phyloP scores from a whole-genome alignment of 1,284 basidiomycete species.

The Trametes pubescens region DNA sequence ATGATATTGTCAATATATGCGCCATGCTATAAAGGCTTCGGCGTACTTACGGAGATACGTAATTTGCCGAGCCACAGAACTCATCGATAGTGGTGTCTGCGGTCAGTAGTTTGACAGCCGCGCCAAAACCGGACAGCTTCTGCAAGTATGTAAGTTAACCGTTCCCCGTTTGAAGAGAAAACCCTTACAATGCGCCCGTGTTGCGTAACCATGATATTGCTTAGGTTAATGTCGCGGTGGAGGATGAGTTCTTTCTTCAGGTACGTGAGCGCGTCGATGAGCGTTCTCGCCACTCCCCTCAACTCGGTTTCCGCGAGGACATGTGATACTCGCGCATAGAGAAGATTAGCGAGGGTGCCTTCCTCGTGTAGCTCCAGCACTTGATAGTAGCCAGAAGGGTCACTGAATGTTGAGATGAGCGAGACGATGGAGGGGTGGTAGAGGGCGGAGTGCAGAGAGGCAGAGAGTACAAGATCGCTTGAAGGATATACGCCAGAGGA shows the following conservation, averaged over 20 bases:
- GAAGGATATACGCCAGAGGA: not conserved
- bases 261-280: constrained; percentile 54
- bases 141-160: constrained; percentile 10
- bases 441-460: constrained; percentile 50
- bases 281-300: constrained; percentile 48
- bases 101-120: constrained; percentile 30
- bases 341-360: constrained; percentile 48
- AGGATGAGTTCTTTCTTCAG: constrained; percentile 48
- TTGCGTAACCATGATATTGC: constrained; percentile 36
- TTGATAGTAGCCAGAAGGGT: constrained; percentile 45
- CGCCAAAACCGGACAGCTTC: constrained; percentile 42
- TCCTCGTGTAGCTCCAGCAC: constrained; percentile 55
- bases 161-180: no score
- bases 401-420: constrained; percentile 52
- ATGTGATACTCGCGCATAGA: constrained; percentile 38
- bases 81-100: constrained; percentile 23
- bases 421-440: constrained; percentile 60
- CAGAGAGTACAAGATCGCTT: constrained; percentile 18
- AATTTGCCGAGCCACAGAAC: constrained; percentile 34
- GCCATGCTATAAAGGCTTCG: not conserved
- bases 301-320: constrained; percentile 47
- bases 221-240: constrained; percentile 39
- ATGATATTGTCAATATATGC: constrained; percentile 12
- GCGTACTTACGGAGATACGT: constrained; percentile 38
- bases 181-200: constrained; percentile 38